Conservation (phyloP, 129 eudicot species). For the Daucus carota region DH1_v3.0 NC_030386.2:30685001-30685500, state of each 20-base stretch:
- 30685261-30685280: background rate
- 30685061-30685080: background rate
- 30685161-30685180: slow-evolving; percentile 4
- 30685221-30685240: background rate
- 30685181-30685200: slow-evolving; percentile 8
- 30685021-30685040: background rate
- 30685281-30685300: background rate
- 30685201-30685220: slow-evolving; percentile 7
- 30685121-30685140: slow-evolving; percentile 4
- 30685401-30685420: slow-evolving; percentile 6
- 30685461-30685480: background rate
- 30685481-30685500: background rate
- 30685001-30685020: background rate
- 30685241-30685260: background rate
- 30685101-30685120: slow-evolving; percentile 7
- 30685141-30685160: background rate
- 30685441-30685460: background rate
- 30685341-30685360: slow-evolving; percentile 6
- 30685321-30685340: slow-evolving; percentile 3
- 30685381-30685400: slow-evolving; percentile 7
- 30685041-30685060: background rate
- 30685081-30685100: slow-evolving; percentile 6
- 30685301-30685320: background rate
- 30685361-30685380: slow-evolving; percentile 7
- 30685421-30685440: slow-evolving; percentile 11